Percentiles rank a stretch among this genome's conserved stretches.
These are phyloP conservation scores for Sphagnum fallax DNA, from an alignment of 228 moss, liverwort and hornwort species.

Conservation along the genomic window DNA sequence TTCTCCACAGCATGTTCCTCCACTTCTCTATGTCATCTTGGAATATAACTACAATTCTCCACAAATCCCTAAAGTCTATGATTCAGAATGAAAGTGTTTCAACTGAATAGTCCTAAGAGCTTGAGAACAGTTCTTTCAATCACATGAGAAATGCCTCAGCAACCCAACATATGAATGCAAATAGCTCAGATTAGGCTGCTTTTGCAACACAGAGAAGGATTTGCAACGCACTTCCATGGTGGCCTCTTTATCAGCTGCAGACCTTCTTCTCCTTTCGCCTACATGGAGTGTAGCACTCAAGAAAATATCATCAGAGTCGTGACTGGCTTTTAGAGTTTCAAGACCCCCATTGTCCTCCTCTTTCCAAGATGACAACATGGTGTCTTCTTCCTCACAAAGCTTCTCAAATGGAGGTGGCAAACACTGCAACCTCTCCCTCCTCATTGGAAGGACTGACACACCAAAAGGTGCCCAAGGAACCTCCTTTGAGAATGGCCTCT, in stretches of 20 bases:
- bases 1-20: no score
- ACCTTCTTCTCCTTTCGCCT: conserved; percentile 56
- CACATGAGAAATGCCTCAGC: not conserved
- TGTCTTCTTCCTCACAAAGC: conserved; percentile 57
- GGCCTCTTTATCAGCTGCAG: conserved; percentile 29
- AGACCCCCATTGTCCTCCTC: conserved; percentile 37
- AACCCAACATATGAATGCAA: no score
- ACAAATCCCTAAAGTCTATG: no score
- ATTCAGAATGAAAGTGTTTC: no score
- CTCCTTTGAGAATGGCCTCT: conserved; percentile 32
- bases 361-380: not conserved
- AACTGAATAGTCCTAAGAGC: not conserved
- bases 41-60: no score
- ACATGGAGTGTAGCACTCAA: conserved; percentile 27
- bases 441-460: conserved; percentile 30
- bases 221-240: conserved; percentile 51
- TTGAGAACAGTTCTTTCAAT: not conserved
- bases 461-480: conserved; percentile 10
- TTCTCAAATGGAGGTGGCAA: conserved; percentile 80
- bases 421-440: conserved; percentile 50
- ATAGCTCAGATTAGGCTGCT: not conserved
- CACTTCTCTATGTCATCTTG: no score
- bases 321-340: conserved; percentile 16
- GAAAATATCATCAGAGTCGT: conserved; percentile 27
- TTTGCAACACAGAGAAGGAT: conserved; percentile 1